A percentile compares a stretch with the other conserved stretches of the same genome.
These are phyloP conservation scores for Crepidotus sp. DNA, from an alignment of 1,284 basidiomycete species.

Conservation along the genomic window DNA sequence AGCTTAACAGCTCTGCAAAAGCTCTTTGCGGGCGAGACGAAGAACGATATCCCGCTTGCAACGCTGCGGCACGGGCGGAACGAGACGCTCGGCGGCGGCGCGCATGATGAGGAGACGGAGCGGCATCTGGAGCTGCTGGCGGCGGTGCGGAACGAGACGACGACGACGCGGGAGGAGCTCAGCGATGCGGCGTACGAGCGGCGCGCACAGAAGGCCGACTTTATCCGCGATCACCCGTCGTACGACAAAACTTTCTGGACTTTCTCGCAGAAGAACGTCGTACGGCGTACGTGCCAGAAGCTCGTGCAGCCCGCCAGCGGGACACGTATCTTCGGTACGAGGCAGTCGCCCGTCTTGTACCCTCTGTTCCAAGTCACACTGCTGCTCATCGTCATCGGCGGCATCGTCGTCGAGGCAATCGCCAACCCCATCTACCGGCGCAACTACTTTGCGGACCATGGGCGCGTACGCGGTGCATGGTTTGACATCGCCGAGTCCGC, in stretches of 20 bases:
- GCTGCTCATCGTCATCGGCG: constrained; percentile 73
- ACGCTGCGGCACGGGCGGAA: constrained; percentile 40
- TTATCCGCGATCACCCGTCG: constrained; percentile 83
- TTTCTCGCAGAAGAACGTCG: constrained; percentile 71
- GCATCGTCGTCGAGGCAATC: constrained; percentile 77
- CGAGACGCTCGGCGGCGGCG: constrained; percentile 34
- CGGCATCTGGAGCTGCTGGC: constrained; percentile 68
- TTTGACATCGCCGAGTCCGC: constrained; percentile 78
- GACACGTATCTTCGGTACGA: constrained; percentile 74
- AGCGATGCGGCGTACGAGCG: constrained; percentile 64
- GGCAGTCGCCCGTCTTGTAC: constrained; percentile 58
- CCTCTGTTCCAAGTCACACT: constrained; percentile 72
- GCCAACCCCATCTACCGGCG: constrained; percentile 86
- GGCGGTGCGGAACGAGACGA: constrained; percentile 43
- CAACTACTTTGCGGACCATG: constrained; percentile 58
- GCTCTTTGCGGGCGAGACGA: constrained; percentile 57
- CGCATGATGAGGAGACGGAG: constrained; percentile 56
- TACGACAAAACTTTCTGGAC: constrained; percentile 92
- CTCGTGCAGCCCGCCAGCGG: constrained; percentile 80
- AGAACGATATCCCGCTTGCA: constrained; percentile 54
- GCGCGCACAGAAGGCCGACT: constrained; percentile 77
- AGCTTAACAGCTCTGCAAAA: constrained; percentile 55
- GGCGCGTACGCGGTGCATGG: constrained; percentile 67
- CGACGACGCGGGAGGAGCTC: constrained; percentile 38
- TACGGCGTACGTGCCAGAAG: constrained; percentile 78